Conservation (phyloP, 208 protist species). For the Leishmania gerbilli region DNA sequence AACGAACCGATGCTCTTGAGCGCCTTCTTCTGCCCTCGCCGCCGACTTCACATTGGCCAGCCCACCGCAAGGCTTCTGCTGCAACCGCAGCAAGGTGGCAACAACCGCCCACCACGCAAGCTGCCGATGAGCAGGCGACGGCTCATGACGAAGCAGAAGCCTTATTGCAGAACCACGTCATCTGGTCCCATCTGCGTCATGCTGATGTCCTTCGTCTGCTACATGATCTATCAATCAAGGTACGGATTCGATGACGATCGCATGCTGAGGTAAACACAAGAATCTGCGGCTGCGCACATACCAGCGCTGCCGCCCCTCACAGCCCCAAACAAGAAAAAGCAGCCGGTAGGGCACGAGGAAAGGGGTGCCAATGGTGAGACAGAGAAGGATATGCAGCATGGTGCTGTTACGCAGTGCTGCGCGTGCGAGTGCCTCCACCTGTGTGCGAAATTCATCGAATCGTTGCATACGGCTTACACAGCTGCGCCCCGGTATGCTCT, state of each 20-base stretch:
- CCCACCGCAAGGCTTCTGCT: conserved; percentile 1
- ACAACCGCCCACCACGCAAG: conserved; percentile 11
- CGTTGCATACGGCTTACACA: not conserved
- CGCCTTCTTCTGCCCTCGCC: not conserved
- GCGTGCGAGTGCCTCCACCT: not conserved
- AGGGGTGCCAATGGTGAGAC: not conserved
- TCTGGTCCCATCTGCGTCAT: conserved; percentile 45
- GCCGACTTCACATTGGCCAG: not conserved
- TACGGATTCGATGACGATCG: conserved; percentile 29
- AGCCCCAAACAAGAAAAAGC: not conserved
- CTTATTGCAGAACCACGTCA: conserved; percentile 34
- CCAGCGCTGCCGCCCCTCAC: not conserved
- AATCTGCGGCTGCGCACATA: not conserved
- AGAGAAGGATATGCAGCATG: not conserved
- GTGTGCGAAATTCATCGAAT: not conserved
- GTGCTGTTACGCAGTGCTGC: not conserved
- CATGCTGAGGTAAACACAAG: conserved; percentile 14
- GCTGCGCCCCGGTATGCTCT: not conserved
- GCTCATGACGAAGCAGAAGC: conserved; percentile 41
- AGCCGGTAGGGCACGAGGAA: not conserved
- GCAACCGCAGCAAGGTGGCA: not conserved
- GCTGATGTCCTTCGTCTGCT: conserved; percentile 41
- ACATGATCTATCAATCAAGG: conserved; percentile 30
- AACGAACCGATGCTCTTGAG: not conserved
- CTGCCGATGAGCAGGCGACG: conserved; percentile 59